A percentile compares a stretch with the other conserved stretches of the same genome.
These are phyloP conservation scores for Clitoria ternatea DNA, from an alignment of 306 rosid species.

Conservation along the genomic window DNA sequence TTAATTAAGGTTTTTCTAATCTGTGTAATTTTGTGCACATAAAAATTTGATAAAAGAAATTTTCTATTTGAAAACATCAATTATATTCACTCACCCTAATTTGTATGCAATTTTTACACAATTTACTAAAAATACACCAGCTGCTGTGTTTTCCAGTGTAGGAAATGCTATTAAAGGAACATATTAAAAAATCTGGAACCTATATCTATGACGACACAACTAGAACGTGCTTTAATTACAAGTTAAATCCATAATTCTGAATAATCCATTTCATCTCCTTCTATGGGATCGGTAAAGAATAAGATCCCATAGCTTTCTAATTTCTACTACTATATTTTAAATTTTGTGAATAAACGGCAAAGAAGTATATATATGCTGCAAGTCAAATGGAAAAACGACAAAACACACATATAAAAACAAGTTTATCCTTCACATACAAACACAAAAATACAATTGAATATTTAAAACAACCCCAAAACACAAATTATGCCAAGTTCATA, in stretches of 20 bases:
- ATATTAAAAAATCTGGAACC: not conserved
- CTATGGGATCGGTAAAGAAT: not conserved
- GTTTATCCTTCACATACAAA: slow-evolving; percentile 5
- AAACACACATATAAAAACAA: not conserved
- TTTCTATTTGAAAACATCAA: no score
- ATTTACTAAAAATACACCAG: not conserved
- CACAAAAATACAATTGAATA: not conserved
- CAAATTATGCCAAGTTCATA: not conserved
- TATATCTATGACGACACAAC: not conserved
- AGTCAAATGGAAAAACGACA: not conserved
- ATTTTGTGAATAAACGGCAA: not conserved
- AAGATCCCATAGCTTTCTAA: not conserved
- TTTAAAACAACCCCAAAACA: not conserved
- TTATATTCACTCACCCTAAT: no score
- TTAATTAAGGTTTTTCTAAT: no score
- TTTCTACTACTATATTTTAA: not conserved
- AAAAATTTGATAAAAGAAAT: no score
- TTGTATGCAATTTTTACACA: no score
- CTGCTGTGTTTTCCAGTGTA: not conserved
- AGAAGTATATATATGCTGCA: not conserved
- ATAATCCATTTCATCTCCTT: not conserved
- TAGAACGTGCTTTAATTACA: not conserved
- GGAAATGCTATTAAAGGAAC: not conserved
- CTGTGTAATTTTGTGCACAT: no score
- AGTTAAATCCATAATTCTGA: not conserved